A percentile compares a stretch with the other conserved stretches of the same genome.
phyloP scores from a whole-genome alignment of 2,329 filamentous ascomycete genomes.

The Ceratocystis destructans region DNA sequence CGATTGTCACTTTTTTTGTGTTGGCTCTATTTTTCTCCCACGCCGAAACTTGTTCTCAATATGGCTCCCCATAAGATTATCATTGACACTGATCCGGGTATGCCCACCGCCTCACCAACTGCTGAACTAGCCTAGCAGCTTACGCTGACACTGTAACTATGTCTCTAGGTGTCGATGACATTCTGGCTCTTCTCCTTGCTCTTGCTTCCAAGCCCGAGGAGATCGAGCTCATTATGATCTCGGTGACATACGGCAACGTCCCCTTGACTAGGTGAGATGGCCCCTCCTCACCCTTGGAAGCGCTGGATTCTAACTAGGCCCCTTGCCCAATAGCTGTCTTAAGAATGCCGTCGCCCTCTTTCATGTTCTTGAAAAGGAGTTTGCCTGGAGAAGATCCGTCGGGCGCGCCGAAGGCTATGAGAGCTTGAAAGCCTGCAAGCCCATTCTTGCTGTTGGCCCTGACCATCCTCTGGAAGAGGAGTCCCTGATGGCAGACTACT shows the following conservation, averaged over 20 bases:
- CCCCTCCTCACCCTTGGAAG: neutral
- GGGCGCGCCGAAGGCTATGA: conserved; percentile 59
- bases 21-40: neutral
- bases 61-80: conserved; percentile 70
- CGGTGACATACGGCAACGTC: conserved; percentile 88
- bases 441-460: conserved; percentile 74
- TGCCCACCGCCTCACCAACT: conserved; percentile 17
- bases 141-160: neutral
- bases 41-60: neutral
- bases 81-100: conserved; percentile 88
- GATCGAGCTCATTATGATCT: conserved; percentile 71
- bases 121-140: neutral
- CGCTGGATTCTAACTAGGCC: conserved; percentile 2
- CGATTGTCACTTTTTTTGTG: neutral
- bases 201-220: conserved; percentile 71
- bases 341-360: conserved; percentile 84
- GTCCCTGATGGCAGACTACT: conserved; percentile 67
- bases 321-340: conserved; percentile 43
- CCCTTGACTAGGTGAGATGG: conserved; percentile 55
- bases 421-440: conserved; percentile 57
- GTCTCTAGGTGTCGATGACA: conserved; percentile 65
- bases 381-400: conserved; percentile 62
- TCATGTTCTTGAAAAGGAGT: conserved; percentile 79
- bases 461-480: conserved; percentile 76
- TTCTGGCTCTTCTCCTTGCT: conserved; percentile 75